Base-by-base conservation (phyloP, 495 filamentous ascomycete species). In the Staphylotrichum tortipilum region DNA sequence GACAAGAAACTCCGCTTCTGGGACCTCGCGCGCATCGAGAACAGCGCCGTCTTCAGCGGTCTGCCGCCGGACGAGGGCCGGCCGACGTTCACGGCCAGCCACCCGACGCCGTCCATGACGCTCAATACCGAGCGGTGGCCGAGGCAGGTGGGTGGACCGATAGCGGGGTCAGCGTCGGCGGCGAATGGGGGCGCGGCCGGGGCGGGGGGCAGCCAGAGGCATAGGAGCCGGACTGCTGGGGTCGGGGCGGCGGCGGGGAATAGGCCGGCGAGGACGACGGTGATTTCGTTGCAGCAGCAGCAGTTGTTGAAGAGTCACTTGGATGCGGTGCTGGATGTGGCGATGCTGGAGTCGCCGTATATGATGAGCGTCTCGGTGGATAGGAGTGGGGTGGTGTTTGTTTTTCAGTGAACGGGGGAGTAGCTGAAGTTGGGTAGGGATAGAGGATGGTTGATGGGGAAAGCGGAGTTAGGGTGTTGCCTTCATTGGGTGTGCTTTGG, bases 1-100 rank as follows among this genome's bases (percentile, higher is more conserved):
- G 92, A 97, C 61, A 87, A 84, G 63, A 94, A 89, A 62, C 78
- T 98, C 18, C 79, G 92, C 7, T 95, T 89, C 67, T 98, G 92
- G 92, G 92, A 97, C 60, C 69, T 88, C 9, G 69, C 76, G 7
- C 80, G 78, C 10, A 71, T 87, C 5, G 88, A 94, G 56, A 71
- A 78, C 19, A 90, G 85, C 4, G 72, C 73, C 38, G 77, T 96
- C 21, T 80, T 94, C 35, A 92, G 84, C 65, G 94, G 94, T 0
- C 63, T 88, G 9, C 84, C 82, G 44, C 62, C 70, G 7, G 84
- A 89, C 14, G 85, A 94, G 35, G 68, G 70, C 12, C 78, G 79
- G 58, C 85, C 88, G 19, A 76, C 77, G 17, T 96, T 88, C 61
- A 80, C 78, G n/a, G 72, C 79, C 6, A 75, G 73, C 19, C 83